A percentile compares a stretch with the other conserved stretches of the same genome.
phyloP scores from a whole-genome alignment of 257 asterid genomes.

The Striga asiatica region DNA sequence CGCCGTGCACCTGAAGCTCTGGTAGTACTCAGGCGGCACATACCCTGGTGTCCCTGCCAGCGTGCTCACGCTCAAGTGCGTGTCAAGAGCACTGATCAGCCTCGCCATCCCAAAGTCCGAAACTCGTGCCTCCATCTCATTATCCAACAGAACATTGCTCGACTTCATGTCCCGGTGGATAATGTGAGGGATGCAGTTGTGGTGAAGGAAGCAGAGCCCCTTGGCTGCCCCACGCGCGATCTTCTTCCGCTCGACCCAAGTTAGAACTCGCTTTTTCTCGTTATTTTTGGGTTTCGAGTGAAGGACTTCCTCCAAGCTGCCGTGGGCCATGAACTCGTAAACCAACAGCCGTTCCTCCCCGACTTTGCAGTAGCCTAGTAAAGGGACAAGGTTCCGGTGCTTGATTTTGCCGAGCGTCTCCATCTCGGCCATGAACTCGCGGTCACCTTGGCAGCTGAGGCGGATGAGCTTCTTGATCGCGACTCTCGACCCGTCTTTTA shows the following conservation, averaged over 20 bases:
- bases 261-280: constrained; percentile 30
- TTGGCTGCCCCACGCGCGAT: constrained; percentile 87
- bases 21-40: constrained; percentile 94
- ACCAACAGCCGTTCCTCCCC: constrained; percentile 88
- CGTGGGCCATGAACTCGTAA: constrained; percentile 73
- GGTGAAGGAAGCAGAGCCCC: constrained; percentile 91
- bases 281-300: constrained; percentile 34
- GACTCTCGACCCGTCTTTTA: constrained; percentile 84
- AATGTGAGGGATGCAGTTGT: constrained; percentile 91
- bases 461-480: constrained; percentile 86
- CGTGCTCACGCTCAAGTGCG: constrained; percentile 81
- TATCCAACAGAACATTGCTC: constrained; percentile 71
- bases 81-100: constrained; percentile 80
- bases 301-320: constrained; percentile 82
- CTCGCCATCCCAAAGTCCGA: constrained; percentile 97
- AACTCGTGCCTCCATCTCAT: constrained; percentile 75
- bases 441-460: constrained; percentile 71
- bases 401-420: constrained; percentile 87
- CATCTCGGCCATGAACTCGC: constrained; percentile 98
- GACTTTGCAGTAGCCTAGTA: constrained; percentile 75
- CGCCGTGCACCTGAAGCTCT: constrained; percentile 91
- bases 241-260: constrained; percentile 80
- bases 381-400: constrained; percentile 76
- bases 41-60: constrained; percentile 94
- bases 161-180: constrained; percentile 95